These are phyloP conservation scores for Aspergillus kassunensis DNA, from an alignment of 495 filamentous ascomycete genomes.

Conservation along the genomic window DNA sequence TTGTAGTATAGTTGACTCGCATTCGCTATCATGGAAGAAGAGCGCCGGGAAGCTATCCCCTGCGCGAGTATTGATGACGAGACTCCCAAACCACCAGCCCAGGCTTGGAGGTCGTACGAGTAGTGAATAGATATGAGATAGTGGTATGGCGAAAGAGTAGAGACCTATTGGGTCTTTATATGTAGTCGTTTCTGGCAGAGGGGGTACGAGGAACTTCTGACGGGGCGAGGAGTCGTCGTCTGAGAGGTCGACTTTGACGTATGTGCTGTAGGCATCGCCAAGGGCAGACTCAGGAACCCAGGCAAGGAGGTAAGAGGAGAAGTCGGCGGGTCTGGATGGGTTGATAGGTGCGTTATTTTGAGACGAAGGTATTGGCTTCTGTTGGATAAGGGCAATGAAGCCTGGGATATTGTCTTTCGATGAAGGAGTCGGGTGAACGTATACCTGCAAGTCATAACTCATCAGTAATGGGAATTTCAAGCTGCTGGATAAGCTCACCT, in stretches of 20 bases:
- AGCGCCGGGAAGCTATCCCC: slow-evolving; percentile 92
- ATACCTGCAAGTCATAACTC: slow-evolving; percentile 56
- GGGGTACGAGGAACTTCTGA: slow-evolving; percentile 86
- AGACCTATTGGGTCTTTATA: slow-evolving; percentile 68
- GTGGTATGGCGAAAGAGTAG: slow-evolving; percentile 89
- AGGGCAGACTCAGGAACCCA: slow-evolving; percentile 93
- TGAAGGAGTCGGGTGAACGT: slow-evolving; percentile 92
- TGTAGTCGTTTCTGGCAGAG: slow-evolving; percentile 73
- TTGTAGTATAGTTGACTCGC: slow-evolving; percentile 90
- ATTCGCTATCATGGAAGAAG: slow-evolving; percentile 97
- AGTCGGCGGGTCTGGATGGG: slow-evolving; percentile 43
- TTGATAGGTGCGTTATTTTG: slow-evolving; percentile 39
- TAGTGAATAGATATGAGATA: slow-evolving; percentile 84
- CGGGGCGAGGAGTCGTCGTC: slow-evolving; percentile 76
- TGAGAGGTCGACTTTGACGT: slow-evolving; percentile 89
- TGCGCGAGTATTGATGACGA: slow-evolving; percentile 85
- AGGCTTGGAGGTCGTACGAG: slow-evolving; percentile 88
- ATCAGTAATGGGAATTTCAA: neutral
- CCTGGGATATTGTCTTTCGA: slow-evolving; percentile 96
- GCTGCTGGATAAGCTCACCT: slow-evolving; percentile 47
- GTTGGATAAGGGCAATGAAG: slow-evolving; percentile 90
- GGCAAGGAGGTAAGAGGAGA: slow-evolving; percentile 76
- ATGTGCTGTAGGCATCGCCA: slow-evolving; percentile 79
- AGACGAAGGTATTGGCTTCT: slow-evolving; percentile 55
- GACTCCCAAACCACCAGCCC: slow-evolving; percentile 96